Conservation (phyloP, 202 grass and related monocot genomes). For the Eragrostis tef region DNA sequence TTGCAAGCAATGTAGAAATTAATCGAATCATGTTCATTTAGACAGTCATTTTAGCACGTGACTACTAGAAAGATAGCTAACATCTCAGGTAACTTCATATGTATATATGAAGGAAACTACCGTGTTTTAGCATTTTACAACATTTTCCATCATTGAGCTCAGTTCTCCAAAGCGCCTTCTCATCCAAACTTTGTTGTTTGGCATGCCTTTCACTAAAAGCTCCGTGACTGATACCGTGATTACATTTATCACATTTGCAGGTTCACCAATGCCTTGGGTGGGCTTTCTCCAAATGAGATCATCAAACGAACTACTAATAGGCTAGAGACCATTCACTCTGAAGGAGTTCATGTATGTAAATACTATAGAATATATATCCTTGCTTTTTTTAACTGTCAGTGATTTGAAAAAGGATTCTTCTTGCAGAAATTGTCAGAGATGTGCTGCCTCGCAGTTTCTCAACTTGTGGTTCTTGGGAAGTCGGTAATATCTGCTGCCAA, state of each 20-base stretch:
- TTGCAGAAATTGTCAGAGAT: slow-evolving; percentile 90
- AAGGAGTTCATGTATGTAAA: slow-evolving; percentile 88
- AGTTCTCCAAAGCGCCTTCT: slow-evolving; percentile 6
- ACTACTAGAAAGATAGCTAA: neutral
- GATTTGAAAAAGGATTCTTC: slow-evolving; percentile 31
- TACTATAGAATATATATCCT: slow-evolving; percentile 16
- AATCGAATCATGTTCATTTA: slow-evolving; percentile 20
- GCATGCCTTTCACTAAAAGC: slow-evolving; percentile 16
- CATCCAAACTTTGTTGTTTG: slow-evolving; percentile 1
- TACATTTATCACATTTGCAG: slow-evolving; percentile 49
- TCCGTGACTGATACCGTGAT: neutral
- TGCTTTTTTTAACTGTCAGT: slow-evolving; percentile 38
- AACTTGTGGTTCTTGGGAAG: slow-evolving; percentile 86
- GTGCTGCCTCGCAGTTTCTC: slow-evolving; percentile 90
- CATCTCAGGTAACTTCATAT: slow-evolving; percentile 26
- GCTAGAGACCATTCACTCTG: slow-evolving; percentile 93
- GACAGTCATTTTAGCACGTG: slow-evolving; percentile 4
- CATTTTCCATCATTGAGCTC: neutral
- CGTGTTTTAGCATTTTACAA: slow-evolving; percentile 13
- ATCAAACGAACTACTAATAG: slow-evolving; percentile 84
- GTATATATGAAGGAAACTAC: slow-evolving; percentile 8
- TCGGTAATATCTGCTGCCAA: slow-evolving; percentile 74
- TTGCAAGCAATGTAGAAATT: slow-evolving; percentile 38
- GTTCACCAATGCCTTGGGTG: slow-evolving; percentile 69
- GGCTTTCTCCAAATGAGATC: slow-evolving; percentile 85